Percentiles rank a stretch among this genome's conserved stretches.
Evolutionary conservation across 129 eudicot genomes (phyloP).

Genomic region (Chrysanthemum seticuspe): DNA sequence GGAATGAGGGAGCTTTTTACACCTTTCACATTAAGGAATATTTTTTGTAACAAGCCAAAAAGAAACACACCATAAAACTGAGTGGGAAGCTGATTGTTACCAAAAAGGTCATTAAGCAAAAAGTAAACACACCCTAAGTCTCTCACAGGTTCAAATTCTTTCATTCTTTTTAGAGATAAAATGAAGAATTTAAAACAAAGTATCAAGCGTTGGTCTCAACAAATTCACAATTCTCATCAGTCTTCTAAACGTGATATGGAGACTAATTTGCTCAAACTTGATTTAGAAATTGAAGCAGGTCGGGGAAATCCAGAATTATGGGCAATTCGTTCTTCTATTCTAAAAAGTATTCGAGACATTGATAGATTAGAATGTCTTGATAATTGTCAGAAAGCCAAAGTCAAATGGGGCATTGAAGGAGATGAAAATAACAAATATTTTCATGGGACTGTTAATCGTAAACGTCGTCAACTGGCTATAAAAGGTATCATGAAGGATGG

Average conservation of each 20-base stretch:
- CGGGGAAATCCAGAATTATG: not conserved
- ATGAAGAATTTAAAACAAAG: not conserved
- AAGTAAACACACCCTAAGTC: not conserved
- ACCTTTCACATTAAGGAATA: too few relatives aligned
- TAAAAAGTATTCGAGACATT: not conserved
- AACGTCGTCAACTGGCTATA: not conserved
- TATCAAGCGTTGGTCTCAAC: not conserved
- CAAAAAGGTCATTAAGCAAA: too few relatives aligned
- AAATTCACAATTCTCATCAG: not conserved
- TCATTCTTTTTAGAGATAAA: conserved; percentile 1
- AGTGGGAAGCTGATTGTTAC: too few relatives aligned
- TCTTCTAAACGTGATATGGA: not conserved
- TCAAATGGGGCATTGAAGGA: not conserved
- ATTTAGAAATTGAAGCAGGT: not conserved
- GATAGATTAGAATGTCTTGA: not conserved
- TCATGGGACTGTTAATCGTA: not conserved
- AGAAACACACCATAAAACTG: too few relatives aligned
- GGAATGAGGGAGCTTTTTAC: too few relatives aligned
- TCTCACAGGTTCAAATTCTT: not conserved
- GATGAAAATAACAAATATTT: not conserved
- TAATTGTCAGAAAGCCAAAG: not conserved
- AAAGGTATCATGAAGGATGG: not conserved
- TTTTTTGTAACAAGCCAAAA: too few relatives aligned
- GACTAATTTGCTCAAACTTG: not conserved
- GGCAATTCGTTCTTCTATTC: not conserved